These are phyloP conservation scores for Lodderomyces jiufengensis DNA, from an alignment of 1,139 yeast genomes.

Conservation along the genomic window DNA sequence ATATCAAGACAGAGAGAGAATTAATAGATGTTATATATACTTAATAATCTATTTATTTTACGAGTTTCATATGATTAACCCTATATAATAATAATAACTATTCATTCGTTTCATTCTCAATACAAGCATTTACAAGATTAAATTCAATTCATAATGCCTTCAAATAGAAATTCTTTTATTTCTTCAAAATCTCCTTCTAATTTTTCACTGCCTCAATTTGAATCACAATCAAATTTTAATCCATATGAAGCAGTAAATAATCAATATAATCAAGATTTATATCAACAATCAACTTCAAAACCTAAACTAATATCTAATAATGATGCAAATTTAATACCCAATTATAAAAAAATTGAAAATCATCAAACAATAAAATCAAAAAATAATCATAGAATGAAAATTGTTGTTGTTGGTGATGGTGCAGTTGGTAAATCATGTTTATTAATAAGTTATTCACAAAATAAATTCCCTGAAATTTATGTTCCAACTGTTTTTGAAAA, in stretches of 20 bases:
- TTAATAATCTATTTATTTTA: no score
- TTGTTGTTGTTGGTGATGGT: constrained; percentile 92
- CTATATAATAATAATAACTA: no score
- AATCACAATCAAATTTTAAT: constrained; percentile 4
- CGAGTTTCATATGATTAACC: no score
- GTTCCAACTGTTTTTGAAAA: constrained; percentile 93
- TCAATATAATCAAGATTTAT: constrained; percentile 27
- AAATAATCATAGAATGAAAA: constrained; percentile 48
- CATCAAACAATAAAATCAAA: constrained; percentile 26
- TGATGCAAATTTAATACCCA: constrained; percentile 35
- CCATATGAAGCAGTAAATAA: constrained; percentile 11
- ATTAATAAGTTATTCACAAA: constrained; percentile 75
- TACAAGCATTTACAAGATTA: no score
- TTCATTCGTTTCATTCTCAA: no score
- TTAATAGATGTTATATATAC: no score
- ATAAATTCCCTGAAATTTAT: constrained; percentile 69
- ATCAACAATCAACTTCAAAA: constrained; percentile 14
- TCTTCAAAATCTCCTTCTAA: constrained; percentile 5
- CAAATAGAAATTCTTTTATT: constrained; percentile 5
- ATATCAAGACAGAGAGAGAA: no score
- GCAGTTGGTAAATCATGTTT: constrained; percentile 93
- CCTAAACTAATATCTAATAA: constrained; percentile 35
- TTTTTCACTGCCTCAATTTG: constrained; percentile 2
- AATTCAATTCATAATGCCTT: no score
- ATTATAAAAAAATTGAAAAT: constrained; percentile 26